Evolutionary conservation across 768 basidiomycete species (phyloP).

Genomic region (Rhizopogon sp.): DNA sequence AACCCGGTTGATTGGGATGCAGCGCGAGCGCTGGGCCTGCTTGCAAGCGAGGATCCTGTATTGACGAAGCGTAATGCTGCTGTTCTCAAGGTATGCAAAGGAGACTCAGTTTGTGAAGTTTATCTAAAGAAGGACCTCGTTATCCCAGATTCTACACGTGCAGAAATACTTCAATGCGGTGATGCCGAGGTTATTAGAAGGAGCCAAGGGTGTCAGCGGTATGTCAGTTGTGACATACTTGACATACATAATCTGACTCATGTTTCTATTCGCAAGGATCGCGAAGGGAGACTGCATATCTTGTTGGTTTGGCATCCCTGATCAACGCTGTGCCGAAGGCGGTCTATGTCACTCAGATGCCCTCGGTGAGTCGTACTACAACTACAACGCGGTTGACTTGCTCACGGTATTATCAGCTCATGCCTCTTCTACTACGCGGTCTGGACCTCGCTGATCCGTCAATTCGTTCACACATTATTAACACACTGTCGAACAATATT

Average conservation of each 20-base stretch:
- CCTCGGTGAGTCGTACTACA: slow-evolving; percentile 36
- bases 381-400: not conserved
- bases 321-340: slow-evolving; percentile 76
- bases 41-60: slow-evolving; percentile 55
- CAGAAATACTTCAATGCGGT: slow-evolving; percentile 72
- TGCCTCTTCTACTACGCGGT: slow-evolving; percentile 84
- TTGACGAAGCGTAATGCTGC: slow-evolving; percentile 78
- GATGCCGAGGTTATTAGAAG: slow-evolving; percentile 69
- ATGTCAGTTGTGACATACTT: slow-evolving; percentile 14
- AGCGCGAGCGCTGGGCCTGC: slow-evolving; percentile 67
- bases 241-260: not conserved
- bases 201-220: slow-evolving; percentile 56
- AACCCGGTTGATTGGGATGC: slow-evolving; percentile 61
- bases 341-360: slow-evolving; percentile 65
- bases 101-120: not conserved
- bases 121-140: slow-evolving; percentile 1
- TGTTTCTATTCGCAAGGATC: slow-evolving; percentile 33
- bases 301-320: slow-evolving; percentile 80
- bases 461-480: slow-evolving; percentile 76
- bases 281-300: slow-evolving; percentile 56
- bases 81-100: slow-evolving; percentile 59
- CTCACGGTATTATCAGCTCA: slow-evolving; percentile 48
- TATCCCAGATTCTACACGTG: slow-evolving; percentile 59
- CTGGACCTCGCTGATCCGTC: slow-evolving; percentile 71
- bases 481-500: slow-evolving; percentile 69